phyloP scores from a whole-genome alignment of 352 stramenopile species.

The Phytopythium cucurbitacearum region DNA sequence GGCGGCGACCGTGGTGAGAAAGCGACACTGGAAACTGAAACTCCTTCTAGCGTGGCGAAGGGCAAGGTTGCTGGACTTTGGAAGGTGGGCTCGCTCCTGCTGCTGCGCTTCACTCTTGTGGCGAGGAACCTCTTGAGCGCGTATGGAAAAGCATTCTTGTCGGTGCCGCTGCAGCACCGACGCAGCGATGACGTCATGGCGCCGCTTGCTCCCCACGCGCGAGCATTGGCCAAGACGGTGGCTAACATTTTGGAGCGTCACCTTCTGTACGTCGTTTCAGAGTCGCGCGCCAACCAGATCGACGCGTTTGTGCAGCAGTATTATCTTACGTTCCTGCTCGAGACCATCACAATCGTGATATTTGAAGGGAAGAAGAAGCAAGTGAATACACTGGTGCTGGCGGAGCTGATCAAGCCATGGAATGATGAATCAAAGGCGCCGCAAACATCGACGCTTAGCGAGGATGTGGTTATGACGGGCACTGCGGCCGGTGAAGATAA shows the following conservation, averaged over 20 bases:
- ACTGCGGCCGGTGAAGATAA: slow-evolving; percentile 7
- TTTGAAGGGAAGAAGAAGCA: slow-evolving; percentile 81
- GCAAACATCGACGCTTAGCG: slow-evolving; percentile 7
- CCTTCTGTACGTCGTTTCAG: slow-evolving; percentile 45
- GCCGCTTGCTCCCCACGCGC: slow-evolving; percentile 55
- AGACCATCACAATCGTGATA: slow-evolving; percentile 67
- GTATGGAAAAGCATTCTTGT: slow-evolving; percentile 69
- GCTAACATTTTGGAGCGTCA: slow-evolving; percentile 42
- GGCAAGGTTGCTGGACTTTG: slow-evolving; percentile 37
- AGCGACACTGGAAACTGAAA: neutral
- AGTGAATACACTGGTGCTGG: slow-evolving; percentile 65
- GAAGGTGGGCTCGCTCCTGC: slow-evolving; percentile 75
- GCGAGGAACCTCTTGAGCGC: slow-evolving; percentile 57
- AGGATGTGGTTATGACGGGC: slow-evolving; percentile 23
- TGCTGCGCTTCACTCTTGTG: slow-evolving; percentile 75
- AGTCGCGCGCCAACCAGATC: slow-evolving; percentile 33
- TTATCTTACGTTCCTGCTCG: slow-evolving; percentile 72
- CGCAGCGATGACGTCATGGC: slow-evolving; percentile 57
- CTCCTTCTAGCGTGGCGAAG: slow-evolving; percentile 6
- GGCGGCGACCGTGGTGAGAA: neutral
- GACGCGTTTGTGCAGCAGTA: slow-evolving; percentile 68
- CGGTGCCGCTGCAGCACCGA: slow-evolving; percentile 53
- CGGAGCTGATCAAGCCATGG: slow-evolving; percentile 52
- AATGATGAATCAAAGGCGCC: slow-evolving; percentile 11
- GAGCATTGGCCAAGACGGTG: slow-evolving; percentile 36